These are phyloP conservation scores for Tothia fuscella DNA, from an alignment of 2,329 filamentous ascomycete genomes.

Conservation along the genomic window DNA sequence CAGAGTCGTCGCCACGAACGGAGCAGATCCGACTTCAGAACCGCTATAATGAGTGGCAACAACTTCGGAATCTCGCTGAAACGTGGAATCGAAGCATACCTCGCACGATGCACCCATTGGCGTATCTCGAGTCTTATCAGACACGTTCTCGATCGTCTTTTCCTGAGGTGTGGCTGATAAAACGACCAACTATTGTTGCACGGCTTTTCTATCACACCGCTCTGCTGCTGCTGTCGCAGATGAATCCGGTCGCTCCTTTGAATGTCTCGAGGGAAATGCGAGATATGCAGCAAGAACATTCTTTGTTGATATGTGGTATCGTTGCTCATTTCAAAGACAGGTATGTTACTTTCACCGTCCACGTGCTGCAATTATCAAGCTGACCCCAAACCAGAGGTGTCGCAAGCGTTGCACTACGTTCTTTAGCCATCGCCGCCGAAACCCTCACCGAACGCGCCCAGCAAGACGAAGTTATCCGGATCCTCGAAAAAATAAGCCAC, in stretches of 20 bases:
- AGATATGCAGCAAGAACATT: constrained; percentile 58
- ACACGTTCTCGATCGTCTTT: constrained; percentile 62
- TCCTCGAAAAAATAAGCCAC: constrained; percentile 62
- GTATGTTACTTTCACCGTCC: constrained; percentile 24
- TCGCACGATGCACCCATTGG: constrained; percentile 76
- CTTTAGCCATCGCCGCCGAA: constrained; percentile 64
- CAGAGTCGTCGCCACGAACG: constrained; percentile 47
- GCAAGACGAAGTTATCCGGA: constrained; percentile 67
- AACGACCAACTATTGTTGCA: constrained; percentile 68
- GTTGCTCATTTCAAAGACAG: constrained; percentile 72
- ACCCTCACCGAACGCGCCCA: constrained; percentile 57
- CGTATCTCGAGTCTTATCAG: constrained; percentile 41
- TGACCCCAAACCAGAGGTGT: constrained; percentile 44
- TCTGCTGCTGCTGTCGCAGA: constrained; percentile 67
- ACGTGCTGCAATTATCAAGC: not conserved
- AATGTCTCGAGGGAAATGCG: constrained; percentile 53
- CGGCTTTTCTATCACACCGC: constrained; percentile 83
- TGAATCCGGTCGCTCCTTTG: constrained; percentile 56
- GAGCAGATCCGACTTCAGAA: constrained; percentile 53
- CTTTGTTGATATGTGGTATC: constrained; percentile 80
- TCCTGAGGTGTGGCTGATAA: constrained; percentile 81
- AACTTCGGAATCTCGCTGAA: constrained; percentile 70
- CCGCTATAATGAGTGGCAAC: constrained; percentile 62
- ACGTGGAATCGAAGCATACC: constrained; percentile 70
- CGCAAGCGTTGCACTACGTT: constrained; percentile 65